phyloP scores from a whole-genome alignment of 805 yeast species.

The Wickerhamiella bombiphila region DNA sequence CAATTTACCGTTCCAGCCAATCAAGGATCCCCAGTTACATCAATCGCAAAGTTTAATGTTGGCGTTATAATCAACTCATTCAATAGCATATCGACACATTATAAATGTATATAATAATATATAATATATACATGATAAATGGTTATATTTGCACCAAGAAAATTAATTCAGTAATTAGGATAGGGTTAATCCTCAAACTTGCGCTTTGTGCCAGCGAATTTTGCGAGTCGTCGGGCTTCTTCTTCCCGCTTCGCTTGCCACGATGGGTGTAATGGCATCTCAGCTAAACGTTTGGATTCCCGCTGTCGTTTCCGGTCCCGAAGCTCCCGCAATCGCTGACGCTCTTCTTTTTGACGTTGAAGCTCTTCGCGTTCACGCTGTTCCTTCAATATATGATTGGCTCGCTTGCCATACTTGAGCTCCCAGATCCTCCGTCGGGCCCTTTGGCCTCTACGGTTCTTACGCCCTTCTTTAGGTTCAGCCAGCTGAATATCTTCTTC shows the following conservation, averaged over 20 bases:
- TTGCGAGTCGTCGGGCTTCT: conserved; percentile 45
- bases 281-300: conserved; percentile 14
- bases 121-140: too few relatives aligned
- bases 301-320: conserved; percentile 17
- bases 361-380: conserved; percentile 39
- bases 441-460: conserved; percentile 91
- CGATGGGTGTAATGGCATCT: conserved; percentile 69
- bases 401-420: conserved; percentile 64
- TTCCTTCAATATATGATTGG: conserved; percentile 69
- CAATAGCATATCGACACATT: too few relatives aligned
- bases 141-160: too few relatives aligned
- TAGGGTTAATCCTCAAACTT: conserved; percentile 24
- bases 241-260: conserved; percentile 88
- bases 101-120: too few relatives aligned
- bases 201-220: conserved; percentile 75
- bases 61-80: too few relatives aligned
- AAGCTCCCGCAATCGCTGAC: conserved; percentile 4
- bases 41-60: too few relatives aligned
- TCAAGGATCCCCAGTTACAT: too few relatives aligned
- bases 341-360: conserved; percentile 23
- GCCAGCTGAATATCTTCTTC: conserved; percentile 21
- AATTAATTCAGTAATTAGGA: too few relatives aligned
- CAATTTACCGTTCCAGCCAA: too few relatives aligned
- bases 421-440: conserved; percentile 98
- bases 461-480: conserved; percentile 28